Percentiles rank a stretch among this genome's conserved stretches.
phyloP scores from a whole-genome alignment of 2,329 filamentous ascomycete species.

The Colletotrichum scovillei region DNA sequence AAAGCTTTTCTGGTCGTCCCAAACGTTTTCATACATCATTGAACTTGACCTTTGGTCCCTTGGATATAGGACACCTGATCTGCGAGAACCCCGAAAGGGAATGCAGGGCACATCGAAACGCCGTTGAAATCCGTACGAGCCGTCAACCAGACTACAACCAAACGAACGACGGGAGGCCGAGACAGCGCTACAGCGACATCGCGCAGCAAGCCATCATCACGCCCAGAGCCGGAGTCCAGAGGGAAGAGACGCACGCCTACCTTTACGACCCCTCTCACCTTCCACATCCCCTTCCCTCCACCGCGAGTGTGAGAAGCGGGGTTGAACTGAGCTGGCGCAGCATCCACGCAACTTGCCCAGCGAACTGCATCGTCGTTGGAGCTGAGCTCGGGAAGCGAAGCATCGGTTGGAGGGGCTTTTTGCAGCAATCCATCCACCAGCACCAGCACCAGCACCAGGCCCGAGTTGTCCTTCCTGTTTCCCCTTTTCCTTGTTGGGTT shows the following conservation, averaged over 20 bases:
- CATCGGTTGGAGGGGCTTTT: neutral
- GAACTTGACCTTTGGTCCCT: neutral
- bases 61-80: neutral
- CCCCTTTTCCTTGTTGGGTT: neutral
- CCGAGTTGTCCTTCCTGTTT: neutral
- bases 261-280: neutral
- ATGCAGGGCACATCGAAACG: neutral
- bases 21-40: neutral
- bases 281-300: slow-evolving; percentile 1
- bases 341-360: slow-evolving; percentile 17
- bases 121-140: slow-evolving; percentile 1
- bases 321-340: slow-evolving; percentile 20
- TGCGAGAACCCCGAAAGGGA: neutral
- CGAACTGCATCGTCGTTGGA: slow-evolving; percentile 17
- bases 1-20: slow-evolving; percentile 26
- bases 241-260: slow-evolving; percentile 8
- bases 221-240: neutral
- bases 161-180: slow-evolving; percentile 12
- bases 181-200: slow-evolving; percentile 16
- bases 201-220: slow-evolving; percentile 24
- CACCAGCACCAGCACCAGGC: slow-evolving; percentile 1
- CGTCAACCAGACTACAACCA: neutral
- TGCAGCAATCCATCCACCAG: slow-evolving; percentile 13
- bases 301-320: slow-evolving; percentile 18
- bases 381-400: slow-evolving; percentile 2